Evolutionary conservation across 495 filamentous ascomycete species (phyloP), one percentile per base, ranked within the genome.

Genomic region (Talaromyces trachyspermus): DNA sequence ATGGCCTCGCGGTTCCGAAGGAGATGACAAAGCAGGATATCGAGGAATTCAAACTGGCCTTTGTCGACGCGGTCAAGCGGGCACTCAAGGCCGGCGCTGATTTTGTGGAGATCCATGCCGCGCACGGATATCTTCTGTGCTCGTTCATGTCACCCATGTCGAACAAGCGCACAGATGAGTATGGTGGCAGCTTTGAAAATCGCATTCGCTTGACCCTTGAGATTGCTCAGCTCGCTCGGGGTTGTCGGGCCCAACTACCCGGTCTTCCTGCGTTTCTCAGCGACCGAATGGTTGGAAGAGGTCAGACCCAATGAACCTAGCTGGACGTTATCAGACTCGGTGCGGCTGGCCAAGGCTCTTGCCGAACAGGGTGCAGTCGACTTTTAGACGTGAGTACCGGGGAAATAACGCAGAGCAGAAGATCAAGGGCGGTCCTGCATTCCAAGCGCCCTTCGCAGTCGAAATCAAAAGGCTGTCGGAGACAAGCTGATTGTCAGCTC

Each of bases 161-260:
- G 32, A 88, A 88, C 66, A 64, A 68, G 41, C 69, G 82, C 12
- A 80, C 73, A 5, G 83, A 86, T 56, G 48, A 66, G n/a, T 86
- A 85, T 54, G 83, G 83, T 15, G 83, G 83, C 20, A 63, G 59
- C 36, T 81, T 85, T 44, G 75, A 80, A 64, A 84, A 86, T 60
- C 71, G 80, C 17, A 74, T 66, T 20, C 67, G 80, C 0, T 61
- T 84, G 17, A 58, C 69, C 0, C 53, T 75, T n/a, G 81, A 84
- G 56, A 66, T 85, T 24, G 73, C 76, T 17, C 62, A 79, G 27
- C 45, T 75, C 14, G 72, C 75, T 3, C 68, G 81, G 12, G 63
- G 62, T 5, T 5, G 78, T 84, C n/a, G 77, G 79, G 2, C 55
- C 73, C 8, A 50, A 58, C 20, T 83, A 85, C 78, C 85, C 85